These are phyloP conservation scores for Diplodia scrobiculata DNA, from an alignment of 2,329 filamentous ascomycete genomes.

Conservation along the genomic window DNA sequence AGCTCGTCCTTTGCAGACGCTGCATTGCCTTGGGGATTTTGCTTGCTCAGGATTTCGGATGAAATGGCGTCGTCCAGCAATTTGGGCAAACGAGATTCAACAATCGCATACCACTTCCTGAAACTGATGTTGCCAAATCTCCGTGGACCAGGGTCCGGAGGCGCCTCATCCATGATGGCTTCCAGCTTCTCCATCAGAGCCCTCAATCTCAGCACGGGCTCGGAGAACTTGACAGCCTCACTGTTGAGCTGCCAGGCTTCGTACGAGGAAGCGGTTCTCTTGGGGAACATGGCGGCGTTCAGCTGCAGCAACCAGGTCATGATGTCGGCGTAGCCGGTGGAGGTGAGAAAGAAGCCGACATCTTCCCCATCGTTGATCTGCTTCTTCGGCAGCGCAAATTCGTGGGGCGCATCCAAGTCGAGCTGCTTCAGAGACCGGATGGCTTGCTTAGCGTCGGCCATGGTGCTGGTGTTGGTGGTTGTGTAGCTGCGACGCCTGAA, in stretches of 20 bases:
- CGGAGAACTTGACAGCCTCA: conserved; percentile 52
- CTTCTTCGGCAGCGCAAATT: conserved; percentile 71
- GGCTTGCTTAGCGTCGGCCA: conserved; percentile 19
- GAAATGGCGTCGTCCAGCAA: conserved; percentile 63
- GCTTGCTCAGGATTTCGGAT: conserved; percentile 47
- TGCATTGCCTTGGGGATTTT: conserved; percentile 36
- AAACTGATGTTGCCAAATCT: conserved; percentile 93
- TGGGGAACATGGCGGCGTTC: conserved; percentile 81
- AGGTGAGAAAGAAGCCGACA: conserved; percentile 76
- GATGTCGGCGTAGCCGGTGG: conserved; percentile 83
- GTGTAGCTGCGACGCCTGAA: conserved; percentile 6
- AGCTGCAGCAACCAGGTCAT: conserved; percentile 86
- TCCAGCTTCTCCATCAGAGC: conserved; percentile 66
- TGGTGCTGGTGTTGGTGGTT: conserved; percentile 13
- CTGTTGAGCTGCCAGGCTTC: conserved; percentile 57
- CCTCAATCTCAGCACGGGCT: conserved; percentile 66
- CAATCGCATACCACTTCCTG: conserved; percentile 74
- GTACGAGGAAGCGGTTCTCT: conserved; percentile 51
- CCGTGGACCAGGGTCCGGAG: conserved; percentile 80
- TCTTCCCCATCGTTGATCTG: conserved; percentile 82
- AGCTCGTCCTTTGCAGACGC: conserved; percentile 67
- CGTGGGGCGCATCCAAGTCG: conserved; percentile 34
- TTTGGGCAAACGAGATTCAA: conserved; percentile 61
- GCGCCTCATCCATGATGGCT: conserved; percentile 71
- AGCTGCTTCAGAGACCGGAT: conserved; percentile 36